Conservation (phyloP, 2,329 filamentous ascomycete genomes). For the Rutstroemia sydowiana region DNA sequence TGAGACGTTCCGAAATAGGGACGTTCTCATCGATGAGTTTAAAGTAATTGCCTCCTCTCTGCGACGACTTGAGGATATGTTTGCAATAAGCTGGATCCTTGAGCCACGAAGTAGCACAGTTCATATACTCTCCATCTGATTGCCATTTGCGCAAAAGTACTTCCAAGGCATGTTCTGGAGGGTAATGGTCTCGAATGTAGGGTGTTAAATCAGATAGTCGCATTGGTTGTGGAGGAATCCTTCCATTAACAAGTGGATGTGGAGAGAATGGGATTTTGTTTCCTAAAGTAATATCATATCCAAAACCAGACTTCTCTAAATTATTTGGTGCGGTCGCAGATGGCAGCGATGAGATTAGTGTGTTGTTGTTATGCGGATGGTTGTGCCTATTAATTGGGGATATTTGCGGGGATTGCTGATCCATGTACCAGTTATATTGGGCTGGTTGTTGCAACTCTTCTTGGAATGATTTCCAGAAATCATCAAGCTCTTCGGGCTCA, state of each 20-base stretch:
- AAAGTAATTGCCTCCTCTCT: slow-evolving; percentile 14
- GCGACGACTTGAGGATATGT: slow-evolving; percentile 5
- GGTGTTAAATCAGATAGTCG: slow-evolving; percentile 3
- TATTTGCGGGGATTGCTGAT: not conserved
- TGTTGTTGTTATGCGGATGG: not conserved
- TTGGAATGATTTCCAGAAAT: not conserved
- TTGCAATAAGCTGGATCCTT: slow-evolving; percentile 9
- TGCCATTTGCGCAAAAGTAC: slow-evolving; percentile 17
- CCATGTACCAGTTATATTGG: not conserved
- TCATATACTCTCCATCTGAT: slow-evolving; percentile 12
- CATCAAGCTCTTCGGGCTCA: not conserved
- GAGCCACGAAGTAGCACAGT: slow-evolving; percentile 10
- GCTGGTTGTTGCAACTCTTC: not conserved
- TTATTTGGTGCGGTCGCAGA: too few relatives aligned
- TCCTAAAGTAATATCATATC: not conserved
- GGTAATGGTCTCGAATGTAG: not conserved
- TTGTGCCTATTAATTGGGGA: not conserved
- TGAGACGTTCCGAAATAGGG: slow-evolving; percentile 14
- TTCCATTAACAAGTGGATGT: not conserved
- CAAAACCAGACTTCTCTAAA: not conserved
- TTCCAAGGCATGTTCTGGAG: slow-evolving; percentile 10
- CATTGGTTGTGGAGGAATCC: slow-evolving; percentile 2
- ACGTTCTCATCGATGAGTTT: slow-evolving; percentile 18
- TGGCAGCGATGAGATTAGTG: not conserved
- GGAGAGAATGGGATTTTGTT: not conserved